Conservation (phyloP, 2,329 filamentous ascomycete genomes). For the Achaetomium macrosporum region DNA sequence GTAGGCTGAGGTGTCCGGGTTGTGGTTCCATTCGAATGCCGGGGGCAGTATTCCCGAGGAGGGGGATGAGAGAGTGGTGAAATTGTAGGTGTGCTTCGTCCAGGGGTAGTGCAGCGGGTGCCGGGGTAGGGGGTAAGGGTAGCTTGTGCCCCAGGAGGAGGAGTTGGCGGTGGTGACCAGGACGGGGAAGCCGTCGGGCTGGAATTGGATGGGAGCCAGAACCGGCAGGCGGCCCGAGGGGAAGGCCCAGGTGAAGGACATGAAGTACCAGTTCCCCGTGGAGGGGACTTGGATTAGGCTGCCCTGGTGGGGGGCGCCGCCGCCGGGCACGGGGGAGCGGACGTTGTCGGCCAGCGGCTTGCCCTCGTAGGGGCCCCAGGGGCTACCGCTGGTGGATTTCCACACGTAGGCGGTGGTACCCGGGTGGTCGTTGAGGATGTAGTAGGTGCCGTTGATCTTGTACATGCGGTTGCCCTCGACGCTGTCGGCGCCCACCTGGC, state of each 20-base stretch:
- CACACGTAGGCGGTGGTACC: conserved; percentile 7
- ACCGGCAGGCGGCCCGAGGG: conserved; percentile 53
- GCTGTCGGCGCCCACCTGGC: neutral
- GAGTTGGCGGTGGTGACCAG: conserved; percentile 36
- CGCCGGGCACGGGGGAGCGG: neutral
- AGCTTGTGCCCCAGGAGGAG: conserved; percentile 43
- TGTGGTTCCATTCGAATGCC: conserved; percentile 8
- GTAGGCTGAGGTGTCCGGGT: conserved; percentile 6
- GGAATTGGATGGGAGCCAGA: conserved; percentile 49
- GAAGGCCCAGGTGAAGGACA: conserved; percentile 51
- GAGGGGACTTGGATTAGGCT: neutral
- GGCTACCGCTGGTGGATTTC: neutral
- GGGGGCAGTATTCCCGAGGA: conserved; percentile 47
- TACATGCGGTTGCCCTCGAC: conserved; percentile 10
- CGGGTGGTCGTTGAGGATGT: conserved; percentile 7
- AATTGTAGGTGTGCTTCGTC: conserved; percentile 41
- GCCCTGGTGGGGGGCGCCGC: conserved; percentile 3
- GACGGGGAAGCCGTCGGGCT: conserved; percentile 45
- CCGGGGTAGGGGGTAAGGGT: conserved; percentile 34
- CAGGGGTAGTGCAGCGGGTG: conserved; percentile 26
- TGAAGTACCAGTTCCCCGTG: conserved; percentile 51
- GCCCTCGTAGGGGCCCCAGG: conserved; percentile 10
- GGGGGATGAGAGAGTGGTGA: conserved; percentile 38
- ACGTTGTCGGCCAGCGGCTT: conserved; percentile 1
- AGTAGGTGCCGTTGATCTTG: no score